Evolutionary conservation across 1,139 yeast genomes (phyloP).

Genomic region (Suhomyces panamericanus): DNA sequence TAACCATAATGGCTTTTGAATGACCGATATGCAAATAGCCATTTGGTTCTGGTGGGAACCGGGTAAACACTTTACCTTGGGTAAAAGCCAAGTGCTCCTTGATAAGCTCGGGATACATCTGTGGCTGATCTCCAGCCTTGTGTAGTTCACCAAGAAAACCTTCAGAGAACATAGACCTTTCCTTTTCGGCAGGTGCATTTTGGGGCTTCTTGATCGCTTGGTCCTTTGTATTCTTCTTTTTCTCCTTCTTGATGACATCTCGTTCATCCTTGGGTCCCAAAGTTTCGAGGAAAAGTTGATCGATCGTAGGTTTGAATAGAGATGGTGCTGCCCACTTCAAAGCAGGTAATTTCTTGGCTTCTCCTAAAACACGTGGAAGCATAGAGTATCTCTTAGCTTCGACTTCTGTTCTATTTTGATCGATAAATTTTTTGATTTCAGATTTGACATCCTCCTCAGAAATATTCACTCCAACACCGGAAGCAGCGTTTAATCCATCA

Average conservation of each 20-base stretch:
- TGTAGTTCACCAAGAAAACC: slow-evolving; percentile 96
- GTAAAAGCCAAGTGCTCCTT: slow-evolving; percentile 75
- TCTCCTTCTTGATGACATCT: slow-evolving; percentile 78
- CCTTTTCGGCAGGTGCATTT: slow-evolving; percentile 23
- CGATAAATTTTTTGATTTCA: slow-evolving; percentile 61
- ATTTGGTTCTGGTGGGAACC: slow-evolving; percentile 99
- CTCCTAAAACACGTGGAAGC: slow-evolving; percentile 75
- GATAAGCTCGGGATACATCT: slow-evolving; percentile 82
- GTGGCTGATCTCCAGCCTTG: slow-evolving; percentile 93
- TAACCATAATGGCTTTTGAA: slow-evolving; percentile 95
- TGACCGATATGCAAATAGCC: slow-evolving; percentile 98
- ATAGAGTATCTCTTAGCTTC: slow-evolving; percentile 71
- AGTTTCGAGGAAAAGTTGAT: slow-evolving; percentile 63
- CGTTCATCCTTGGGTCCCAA: slow-evolving; percentile 97
- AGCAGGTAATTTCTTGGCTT: slow-evolving; percentile 66
- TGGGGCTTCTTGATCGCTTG: slow-evolving; percentile 26
- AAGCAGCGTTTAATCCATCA: slow-evolving; percentile 52
- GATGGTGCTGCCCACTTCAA: slow-evolving; percentile 93
- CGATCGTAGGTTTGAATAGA: slow-evolving; percentile 82
- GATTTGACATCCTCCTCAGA: slow-evolving; percentile 62
- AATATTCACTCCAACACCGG: slow-evolving; percentile 83
- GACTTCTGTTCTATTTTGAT: slow-evolving; percentile 57
- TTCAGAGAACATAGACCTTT: slow-evolving; percentile 86
- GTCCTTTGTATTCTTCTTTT: slow-evolving; percentile 47
- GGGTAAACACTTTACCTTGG: slow-evolving; percentile 79